Base-by-base conservation (phyloP, 1,139 yeast genomes). In the Maudiozyma humilis region DNA sequence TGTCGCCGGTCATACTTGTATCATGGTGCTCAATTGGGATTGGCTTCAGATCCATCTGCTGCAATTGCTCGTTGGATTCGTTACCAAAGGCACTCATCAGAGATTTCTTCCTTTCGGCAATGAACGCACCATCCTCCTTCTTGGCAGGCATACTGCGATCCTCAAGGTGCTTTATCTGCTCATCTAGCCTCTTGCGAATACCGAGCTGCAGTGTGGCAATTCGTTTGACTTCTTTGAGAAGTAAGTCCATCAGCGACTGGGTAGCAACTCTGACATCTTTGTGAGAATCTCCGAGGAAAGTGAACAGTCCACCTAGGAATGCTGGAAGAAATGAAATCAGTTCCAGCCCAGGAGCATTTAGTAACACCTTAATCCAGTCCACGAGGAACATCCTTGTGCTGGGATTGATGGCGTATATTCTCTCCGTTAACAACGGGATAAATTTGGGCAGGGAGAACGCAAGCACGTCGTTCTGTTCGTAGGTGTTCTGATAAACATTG, bases 371-470 rank as follows among this genome's bases (percentile, higher is more conserved):
- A 42, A 93, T 73, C 98, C 98, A 93, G 42, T 94, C 83, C 10
- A 91, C 91, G 48, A 93, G 68, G 56, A 91, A 91, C 67, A 88
- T 83, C 52, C 95, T 75, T 0, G 97, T 89, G 59, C 85, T 86
- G 3, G 97, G 96, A 55, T 91, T 94, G 32, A 85, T 82, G 2
- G 91, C 91, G 58, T 87, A 87, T 67, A 93, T 86, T 52, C 98
- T 72, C 62, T 93, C 98, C 53, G 85, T 78, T 41, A 93, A 68
- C 7, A 94, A 70, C 0, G 98, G 98, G 36, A 93, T 85, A 64
- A 93, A 93, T 56, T 83, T 83, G 0, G 88, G 84, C 40, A 93
- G 69, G 8, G 93, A 82, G 57, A 93, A 91, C 0, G 96, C 94
- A 44, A 79, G 74, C n/a, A 27, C 27, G 17, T 48, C 76, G 8